phyloP scores from a whole-genome alignment of 1,284 basidiomycete genomes.

The Ganoderma sinense region DNA sequence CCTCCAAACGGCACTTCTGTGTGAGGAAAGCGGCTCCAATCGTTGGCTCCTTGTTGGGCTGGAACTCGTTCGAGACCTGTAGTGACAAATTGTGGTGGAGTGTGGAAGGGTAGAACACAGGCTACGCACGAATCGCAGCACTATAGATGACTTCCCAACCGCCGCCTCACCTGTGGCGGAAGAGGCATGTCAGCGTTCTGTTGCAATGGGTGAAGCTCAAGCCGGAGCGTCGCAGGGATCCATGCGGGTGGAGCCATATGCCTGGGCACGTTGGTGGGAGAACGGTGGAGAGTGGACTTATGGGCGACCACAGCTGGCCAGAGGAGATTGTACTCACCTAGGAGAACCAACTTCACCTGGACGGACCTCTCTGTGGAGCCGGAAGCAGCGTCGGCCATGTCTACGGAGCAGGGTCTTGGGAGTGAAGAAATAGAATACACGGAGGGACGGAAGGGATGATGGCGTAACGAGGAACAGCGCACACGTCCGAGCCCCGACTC shows the following conservation, averaged over 20 bases:
- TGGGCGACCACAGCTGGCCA: not conserved
- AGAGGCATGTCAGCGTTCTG: constrained; percentile 22
- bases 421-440: constrained; percentile 28
- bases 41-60: constrained; percentile 97
- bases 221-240: not conserved
- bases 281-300: not conserved
- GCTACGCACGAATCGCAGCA: constrained; percentile 90
- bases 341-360: constrained; percentile 89
- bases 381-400: constrained; percentile 76
- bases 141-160: constrained; percentile 99
- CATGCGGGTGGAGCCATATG: not conserved
- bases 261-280: not conserved
- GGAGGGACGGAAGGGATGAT: constrained; percentile 29
- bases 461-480: constrained; percentile 39
- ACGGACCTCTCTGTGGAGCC: constrained; percentile 84
- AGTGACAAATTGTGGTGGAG: constrained; percentile 10
- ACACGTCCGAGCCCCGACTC: constrained; percentile 16
- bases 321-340: constrained; percentile 59
- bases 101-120: constrained; percentile 7
- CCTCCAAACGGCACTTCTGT: constrained; percentile 91
- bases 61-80: constrained; percentile 93
- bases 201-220: not conserved
- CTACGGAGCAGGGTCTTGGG: constrained; percentile 34
- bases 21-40: constrained; percentile 96
- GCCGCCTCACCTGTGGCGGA: constrained; percentile 88